A percentile compares a stretch with the other conserved stretches of the same genome.
Evolutionary conservation across 257 asterid genomes (phyloP).

Genomic region (Striga asiatica): DNA sequence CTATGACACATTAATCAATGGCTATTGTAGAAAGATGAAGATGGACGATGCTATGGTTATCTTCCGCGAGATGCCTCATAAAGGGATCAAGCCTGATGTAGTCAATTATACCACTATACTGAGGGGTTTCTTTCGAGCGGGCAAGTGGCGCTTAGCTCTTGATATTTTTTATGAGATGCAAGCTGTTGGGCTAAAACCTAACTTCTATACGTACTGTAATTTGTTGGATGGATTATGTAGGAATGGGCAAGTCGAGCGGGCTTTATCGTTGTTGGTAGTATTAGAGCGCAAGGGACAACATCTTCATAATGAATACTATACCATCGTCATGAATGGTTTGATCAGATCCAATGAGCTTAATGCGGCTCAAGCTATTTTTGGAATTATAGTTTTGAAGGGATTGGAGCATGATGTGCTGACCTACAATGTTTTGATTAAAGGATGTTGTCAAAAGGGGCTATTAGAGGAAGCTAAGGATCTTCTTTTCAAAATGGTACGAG

Average conservation of each 20-base stretch:
- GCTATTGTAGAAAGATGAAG: background rate
- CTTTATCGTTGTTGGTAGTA: background rate
- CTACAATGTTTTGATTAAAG: background rate
- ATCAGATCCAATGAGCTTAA: background rate
- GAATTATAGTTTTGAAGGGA: background rate
- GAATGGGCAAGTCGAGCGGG: background rate
- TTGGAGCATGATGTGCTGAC: background rate
- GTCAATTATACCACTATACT: background rate
- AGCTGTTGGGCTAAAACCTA: background rate
- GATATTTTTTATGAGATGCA: background rate
- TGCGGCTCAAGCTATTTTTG: background rate
- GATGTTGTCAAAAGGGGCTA: background rate
- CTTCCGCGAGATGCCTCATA: background rate
- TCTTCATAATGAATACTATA: background rate
- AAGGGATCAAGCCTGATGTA: background rate
- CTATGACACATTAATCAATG: background rate
- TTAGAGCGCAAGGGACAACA: background rate
- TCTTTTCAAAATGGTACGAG: background rate
- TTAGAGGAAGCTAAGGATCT: background rate
- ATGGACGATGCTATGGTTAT: background rate
- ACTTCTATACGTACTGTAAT: background rate
- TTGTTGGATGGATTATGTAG: background rate
- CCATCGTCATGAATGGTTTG: background rate
- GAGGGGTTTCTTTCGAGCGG: background rate
- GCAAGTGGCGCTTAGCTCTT: background rate